phyloP scores from a whole-genome alignment of 164 flowering plant genomes.

The Platanus orientalis region DNA sequence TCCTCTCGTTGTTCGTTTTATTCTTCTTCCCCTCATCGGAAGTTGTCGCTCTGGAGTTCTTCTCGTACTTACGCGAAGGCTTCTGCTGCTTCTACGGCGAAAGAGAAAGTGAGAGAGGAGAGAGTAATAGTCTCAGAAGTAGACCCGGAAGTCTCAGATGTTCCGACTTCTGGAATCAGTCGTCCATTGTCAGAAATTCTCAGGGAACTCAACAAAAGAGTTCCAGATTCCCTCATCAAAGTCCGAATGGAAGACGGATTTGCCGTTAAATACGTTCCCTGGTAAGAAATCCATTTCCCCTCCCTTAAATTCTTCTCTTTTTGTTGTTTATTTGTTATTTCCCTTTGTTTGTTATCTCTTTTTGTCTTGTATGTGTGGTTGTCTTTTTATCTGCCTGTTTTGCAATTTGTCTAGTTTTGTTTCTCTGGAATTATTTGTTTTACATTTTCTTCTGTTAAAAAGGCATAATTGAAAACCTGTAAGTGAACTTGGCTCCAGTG shows the following conservation, averaged over 20 bases:
- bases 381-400: no score
- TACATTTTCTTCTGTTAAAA: no score
- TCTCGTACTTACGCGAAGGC: slow-evolving; percentile 14
- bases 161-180: slow-evolving; percentile 59
- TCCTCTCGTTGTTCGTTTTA: neutral
- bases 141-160: slow-evolving; percentile 17
- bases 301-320: no score
- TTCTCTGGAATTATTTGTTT: no score
- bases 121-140: slow-evolving; percentile 9
- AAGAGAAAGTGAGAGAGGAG: slow-evolving; percentile 6
- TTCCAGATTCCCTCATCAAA: slow-evolving; percentile 67
- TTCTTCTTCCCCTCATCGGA: neutral
- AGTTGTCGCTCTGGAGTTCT: neutral
- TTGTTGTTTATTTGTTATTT: no score
- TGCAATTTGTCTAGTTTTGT: no score
- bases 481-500: no score
- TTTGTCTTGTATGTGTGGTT: no score
- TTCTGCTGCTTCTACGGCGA: slow-evolving; percentile 1
- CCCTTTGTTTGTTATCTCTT: no score
- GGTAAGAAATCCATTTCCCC: slow-evolving; percentile 32
- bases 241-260: slow-evolving; percentile 57
- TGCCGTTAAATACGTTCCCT: slow-evolving; percentile 68
- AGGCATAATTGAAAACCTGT: no score
- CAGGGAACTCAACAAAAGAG: slow-evolving; percentile 66
- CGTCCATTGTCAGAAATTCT: slow-evolving; percentile 77